Percentiles rank a stretch among this genome's conserved stretches.
Conservation (phyloP, 805 yeast genomes). For the Candida boidinii region DNA sequence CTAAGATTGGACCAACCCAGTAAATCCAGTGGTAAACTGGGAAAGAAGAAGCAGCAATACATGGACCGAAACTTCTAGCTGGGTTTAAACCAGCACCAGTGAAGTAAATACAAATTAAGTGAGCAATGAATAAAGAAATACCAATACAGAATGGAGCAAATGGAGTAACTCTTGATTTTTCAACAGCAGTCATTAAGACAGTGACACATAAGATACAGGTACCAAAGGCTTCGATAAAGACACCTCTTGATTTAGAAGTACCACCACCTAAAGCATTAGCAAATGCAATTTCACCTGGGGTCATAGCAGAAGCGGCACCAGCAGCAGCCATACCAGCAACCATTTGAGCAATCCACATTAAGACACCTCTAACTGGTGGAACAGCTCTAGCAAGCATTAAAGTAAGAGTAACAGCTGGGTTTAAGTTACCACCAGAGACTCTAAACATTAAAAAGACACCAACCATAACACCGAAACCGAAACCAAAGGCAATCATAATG, state of each 20-base stretch:
- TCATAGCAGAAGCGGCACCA: slow-evolving; percentile 78
- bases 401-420: slow-evolving; percentile 80
- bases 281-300: slow-evolving; percentile 70
- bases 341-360: slow-evolving; percentile 62
- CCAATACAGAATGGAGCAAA: slow-evolving; percentile 84
- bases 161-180: slow-evolving; percentile 65
- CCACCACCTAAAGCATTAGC: slow-evolving; percentile 69
- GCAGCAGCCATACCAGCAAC: slow-evolving; percentile 90
- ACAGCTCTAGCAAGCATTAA: slow-evolving; percentile 66
- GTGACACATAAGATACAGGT: slow-evolving; percentile 66
- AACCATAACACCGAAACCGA: slow-evolving; percentile 79
- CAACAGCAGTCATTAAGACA: slow-evolving; percentile 77
- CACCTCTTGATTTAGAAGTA: slow-evolving; percentile 63
- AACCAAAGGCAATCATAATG: slow-evolving; percentile 77
- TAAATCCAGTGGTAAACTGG: slow-evolving; percentile 86
- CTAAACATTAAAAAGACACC: slow-evolving; percentile 61
- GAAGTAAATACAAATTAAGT: slow-evolving; percentile 70
- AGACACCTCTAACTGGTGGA: slow-evolving; percentile 59
- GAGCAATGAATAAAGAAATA: slow-evolving; percentile 71
- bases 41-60: slow-evolving; percentile 62
- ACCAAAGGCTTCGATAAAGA: slow-evolving; percentile 77
- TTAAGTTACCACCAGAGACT: slow-evolving; percentile 83
- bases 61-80: slow-evolving; percentile 83
- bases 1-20: slow-evolving; percentile 84
- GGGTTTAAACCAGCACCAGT: slow-evolving; percentile 93